phyloP scores from a whole-genome alignment of 768 basidiomycete genomes.

The Neoboletus magnificus region DNA sequence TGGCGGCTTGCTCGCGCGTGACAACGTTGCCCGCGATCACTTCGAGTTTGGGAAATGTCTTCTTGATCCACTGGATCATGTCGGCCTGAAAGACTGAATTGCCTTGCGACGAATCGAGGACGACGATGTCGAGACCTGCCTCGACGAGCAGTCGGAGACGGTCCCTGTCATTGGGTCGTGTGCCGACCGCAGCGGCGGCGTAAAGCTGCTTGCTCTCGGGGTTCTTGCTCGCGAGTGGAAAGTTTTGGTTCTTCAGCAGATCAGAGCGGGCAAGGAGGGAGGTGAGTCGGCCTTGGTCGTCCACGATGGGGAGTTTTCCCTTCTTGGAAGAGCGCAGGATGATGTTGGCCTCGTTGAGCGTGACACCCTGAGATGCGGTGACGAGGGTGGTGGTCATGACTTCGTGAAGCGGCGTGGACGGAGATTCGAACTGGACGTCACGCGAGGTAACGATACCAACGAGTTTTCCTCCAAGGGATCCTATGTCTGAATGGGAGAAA shows the following conservation, averaged over 20 bases:
- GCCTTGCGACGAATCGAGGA: constrained; percentile 95
- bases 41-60: constrained; percentile 79
- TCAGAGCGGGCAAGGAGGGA: constrained; percentile 95
- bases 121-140: constrained; percentile 92
- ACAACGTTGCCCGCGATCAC: constrained; percentile 98
- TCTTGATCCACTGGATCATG: constrained; percentile 93
- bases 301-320: constrained; percentile 90
- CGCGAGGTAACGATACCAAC: constrained; percentile 95
- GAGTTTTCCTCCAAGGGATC: constrained; percentile 84
- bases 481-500: constrained; percentile 60
- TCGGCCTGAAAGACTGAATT: constrained; percentile 93
- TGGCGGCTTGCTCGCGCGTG: constrained; percentile 94
- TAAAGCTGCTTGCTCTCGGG: constrained; percentile 92
- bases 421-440: constrained; percentile 89
- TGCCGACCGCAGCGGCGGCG: constrained; percentile 94
- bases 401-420: constrained; percentile 59
- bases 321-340: constrained; percentile 96
- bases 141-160: constrained; percentile 84
- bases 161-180: constrained; percentile 82
- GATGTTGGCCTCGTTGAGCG: constrained; percentile 86
- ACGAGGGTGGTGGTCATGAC: constrained; percentile 92
- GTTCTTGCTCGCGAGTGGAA: constrained; percentile 90
- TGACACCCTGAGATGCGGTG: constrained; percentile 85
- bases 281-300: constrained; percentile 59
- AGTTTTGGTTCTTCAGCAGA: constrained; percentile 95